These are phyloP conservation scores for Linum lewisii DNA, from an alignment of 345 rosid species.

Conservation along the genomic window DNA sequence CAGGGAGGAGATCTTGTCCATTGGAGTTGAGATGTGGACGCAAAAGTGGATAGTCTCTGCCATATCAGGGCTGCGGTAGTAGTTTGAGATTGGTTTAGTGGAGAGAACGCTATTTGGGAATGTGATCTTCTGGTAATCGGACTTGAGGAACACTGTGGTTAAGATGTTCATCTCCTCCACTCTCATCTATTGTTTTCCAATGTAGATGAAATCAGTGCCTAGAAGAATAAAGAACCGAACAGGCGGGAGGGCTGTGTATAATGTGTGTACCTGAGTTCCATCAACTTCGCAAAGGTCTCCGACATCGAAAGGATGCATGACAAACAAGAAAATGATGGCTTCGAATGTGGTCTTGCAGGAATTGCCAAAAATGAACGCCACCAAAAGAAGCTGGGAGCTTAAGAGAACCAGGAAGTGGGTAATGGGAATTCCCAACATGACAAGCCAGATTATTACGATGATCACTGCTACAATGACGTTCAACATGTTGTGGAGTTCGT, in stretches of 20 bases:
- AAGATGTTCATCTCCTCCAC: conserved; percentile 55
- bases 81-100: conserved; percentile 38
- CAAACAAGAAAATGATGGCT: conserved; percentile 43
- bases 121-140: conserved; percentile 34
- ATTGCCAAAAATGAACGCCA: conserved; percentile 38
- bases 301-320: conserved; percentile 46
- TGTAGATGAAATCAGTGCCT: conserved; percentile 5
- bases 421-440: conserved; percentile 40
- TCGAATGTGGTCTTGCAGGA: conserved; percentile 44
- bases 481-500: conserved; percentile 41
- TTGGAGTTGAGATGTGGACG: conserved; percentile 38
- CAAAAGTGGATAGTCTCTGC: conserved; percentile 30
- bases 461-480: conserved; percentile 26
- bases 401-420: conserved; percentile 36
- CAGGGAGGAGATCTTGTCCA: conserved; percentile 26
- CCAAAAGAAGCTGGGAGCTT: conserved; percentile 40
- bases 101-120: conserved; percentile 36
- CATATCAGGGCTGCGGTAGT: conserved; percentile 43
- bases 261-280: conserved; percentile 29
- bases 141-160: conserved; percentile 35
- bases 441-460: conserved; percentile 33
- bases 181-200: conserved; percentile 19
- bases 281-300: conserved; percentile 48
- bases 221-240: background rate
- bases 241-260: no score